Evolutionary conservation across 2,329 filamentous ascomycete species (phyloP).

Genomic region (Exophiala xenobiotica): DNA sequence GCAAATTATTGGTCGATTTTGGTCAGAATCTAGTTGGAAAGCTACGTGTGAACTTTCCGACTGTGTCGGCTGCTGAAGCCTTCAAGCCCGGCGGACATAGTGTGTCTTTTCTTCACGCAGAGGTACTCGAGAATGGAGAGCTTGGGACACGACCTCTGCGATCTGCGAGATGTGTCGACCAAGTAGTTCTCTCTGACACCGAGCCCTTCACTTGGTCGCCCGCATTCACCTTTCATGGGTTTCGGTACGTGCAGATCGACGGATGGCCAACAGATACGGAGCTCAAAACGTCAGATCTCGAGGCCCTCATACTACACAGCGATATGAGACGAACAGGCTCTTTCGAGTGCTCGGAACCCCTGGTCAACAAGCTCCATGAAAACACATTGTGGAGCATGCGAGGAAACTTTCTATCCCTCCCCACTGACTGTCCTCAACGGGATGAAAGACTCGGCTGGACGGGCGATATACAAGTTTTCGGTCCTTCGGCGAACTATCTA

Average conservation of each 20-base stretch:
- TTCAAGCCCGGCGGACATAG: conserved; percentile 19
- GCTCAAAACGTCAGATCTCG: conserved; percentile 28
- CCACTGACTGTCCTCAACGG: conserved; percentile 59
- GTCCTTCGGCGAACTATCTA: conserved; percentile 53
- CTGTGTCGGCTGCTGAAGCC: neutral
- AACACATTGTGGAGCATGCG: conserved; percentile 59
- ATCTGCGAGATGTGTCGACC: conserved; percentile 45
- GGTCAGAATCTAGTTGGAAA: conserved; percentile 60
- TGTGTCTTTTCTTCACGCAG: conserved; percentile 51
- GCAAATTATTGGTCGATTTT: conserved; percentile 56
- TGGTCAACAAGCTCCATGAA: conserved; percentile 55
- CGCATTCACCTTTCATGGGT: conserved; percentile 54
- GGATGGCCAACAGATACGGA: conserved; percentile 40
- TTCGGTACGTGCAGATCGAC: conserved; percentile 52
- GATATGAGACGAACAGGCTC: conserved; percentile 53
- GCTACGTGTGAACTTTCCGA: conserved; percentile 39
- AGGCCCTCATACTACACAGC: conserved; percentile 50
- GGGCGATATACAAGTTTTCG: conserved; percentile 53
- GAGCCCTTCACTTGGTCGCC: conserved; percentile 43
- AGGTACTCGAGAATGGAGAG: conserved; percentile 54
- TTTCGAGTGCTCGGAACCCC: conserved; percentile 53
- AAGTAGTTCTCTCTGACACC: conserved; percentile 36
- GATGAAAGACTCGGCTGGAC: conserved; percentile 58
- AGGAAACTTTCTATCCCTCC: conserved; percentile 59
- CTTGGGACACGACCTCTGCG: conserved; percentile 46